Percentiles rank a stretch among this genome's conserved stretches.
Evolutionary conservation across 257 asterid genomes (phyloP).

Genomic region (Solanum virginianum): DNA sequence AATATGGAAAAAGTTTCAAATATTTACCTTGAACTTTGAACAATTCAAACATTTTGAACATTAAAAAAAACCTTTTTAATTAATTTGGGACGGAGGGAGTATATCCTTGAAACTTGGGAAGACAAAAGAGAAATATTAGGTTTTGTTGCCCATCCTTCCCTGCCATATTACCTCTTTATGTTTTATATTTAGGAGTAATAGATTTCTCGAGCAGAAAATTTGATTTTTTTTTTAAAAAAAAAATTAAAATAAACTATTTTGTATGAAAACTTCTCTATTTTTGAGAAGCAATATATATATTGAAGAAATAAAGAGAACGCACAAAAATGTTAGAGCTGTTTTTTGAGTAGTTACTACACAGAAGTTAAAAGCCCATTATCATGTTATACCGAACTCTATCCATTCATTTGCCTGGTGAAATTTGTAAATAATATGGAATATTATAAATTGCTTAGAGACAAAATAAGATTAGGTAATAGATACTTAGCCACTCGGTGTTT

Average conservation of each 20-base stretch:
- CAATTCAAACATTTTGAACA: too few species aligned
- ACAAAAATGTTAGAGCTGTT: not conserved
- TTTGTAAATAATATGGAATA: not conserved
- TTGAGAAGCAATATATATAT: not conserved
- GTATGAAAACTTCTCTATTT: not conserved
- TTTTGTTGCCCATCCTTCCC: not conserved
- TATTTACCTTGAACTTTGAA: too few species aligned
- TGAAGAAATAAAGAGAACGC: not conserved
- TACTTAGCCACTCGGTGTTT: not conserved
- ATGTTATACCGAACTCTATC: not conserved
- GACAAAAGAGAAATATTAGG: not conserved
- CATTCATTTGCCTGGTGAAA: not conserved
- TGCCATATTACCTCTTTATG: not conserved
- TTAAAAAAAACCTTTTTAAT: too few species aligned
- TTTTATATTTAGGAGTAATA: not conserved
- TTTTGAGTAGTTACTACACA: not conserved
- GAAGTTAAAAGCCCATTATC: not conserved
- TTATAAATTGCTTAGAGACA: not conserved
- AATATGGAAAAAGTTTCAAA: too few species aligned
- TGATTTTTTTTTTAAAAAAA: not conserved
- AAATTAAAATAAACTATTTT: not conserved
- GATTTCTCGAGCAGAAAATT: not conserved
- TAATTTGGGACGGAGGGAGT: too few species aligned
- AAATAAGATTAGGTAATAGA: not conserved
- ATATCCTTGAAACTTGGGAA: not conserved